phyloP scores from a whole-genome alignment of 2,329 filamentous ascomycete species.

The Colletotrichum sp. region DNA sequence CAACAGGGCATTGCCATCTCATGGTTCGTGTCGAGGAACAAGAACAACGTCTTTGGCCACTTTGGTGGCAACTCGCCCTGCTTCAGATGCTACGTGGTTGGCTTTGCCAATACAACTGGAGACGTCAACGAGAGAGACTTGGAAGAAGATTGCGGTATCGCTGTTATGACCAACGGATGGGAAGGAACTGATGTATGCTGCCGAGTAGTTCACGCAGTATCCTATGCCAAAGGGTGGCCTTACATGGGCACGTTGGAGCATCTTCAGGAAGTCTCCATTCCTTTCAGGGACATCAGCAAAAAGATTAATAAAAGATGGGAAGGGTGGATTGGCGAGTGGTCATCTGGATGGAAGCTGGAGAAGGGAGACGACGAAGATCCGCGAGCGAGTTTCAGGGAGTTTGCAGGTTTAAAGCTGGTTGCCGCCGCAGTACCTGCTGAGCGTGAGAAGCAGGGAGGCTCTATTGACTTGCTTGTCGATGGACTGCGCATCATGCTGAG shows the following conservation, averaged over 20 bases:
- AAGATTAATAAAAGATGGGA: background rate
- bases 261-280: background rate
- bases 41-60: conserved; percentile 18
- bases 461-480: background rate
- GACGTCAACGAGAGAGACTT: background rate
- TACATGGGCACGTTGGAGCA: background rate
- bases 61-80: conserved; percentile 23
- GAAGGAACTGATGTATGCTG: background rate
- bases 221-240: conserved; percentile 10
- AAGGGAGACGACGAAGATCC: background rate
- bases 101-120: conserved; percentile 12
- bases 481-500: background rate
- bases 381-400: background rate
- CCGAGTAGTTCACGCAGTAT: background rate
- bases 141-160: conserved; percentile 17
- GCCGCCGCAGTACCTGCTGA: background rate
- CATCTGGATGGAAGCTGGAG: background rate
- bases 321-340: background rate
- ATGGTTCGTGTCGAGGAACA: conserved; percentile 19
- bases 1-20: conserved; percentile 14
- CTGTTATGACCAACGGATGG: conserved; percentile 25
- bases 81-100: conserved; percentile 20
- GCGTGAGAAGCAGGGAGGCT: background rate
- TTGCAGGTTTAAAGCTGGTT: background rate
- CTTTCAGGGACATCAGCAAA: background rate